Conservation (phyloP, 2,329 filamentous ascomycete genomes). For the Aspergillus eucalypticola region DNA sequence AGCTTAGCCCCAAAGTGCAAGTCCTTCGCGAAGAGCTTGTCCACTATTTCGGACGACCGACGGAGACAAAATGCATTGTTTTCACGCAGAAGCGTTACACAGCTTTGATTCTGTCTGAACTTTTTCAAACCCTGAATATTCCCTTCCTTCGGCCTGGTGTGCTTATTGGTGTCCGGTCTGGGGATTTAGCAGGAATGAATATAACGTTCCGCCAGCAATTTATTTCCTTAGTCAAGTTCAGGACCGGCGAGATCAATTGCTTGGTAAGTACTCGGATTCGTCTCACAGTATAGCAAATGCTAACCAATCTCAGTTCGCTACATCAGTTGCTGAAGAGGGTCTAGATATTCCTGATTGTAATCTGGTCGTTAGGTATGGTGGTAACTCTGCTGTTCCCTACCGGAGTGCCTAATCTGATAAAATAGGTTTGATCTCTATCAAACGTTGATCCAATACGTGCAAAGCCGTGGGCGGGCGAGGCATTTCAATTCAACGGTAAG, state of each 20-base stretch:
- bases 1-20: slow-evolving; percentile 72
- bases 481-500: slow-evolving; percentile 66
- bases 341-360: slow-evolving; percentile 68
- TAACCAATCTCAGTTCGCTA: slow-evolving; percentile 53
- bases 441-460: slow-evolving; percentile 92
- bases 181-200: slow-evolving; percentile 58
- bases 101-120: slow-evolving; percentile 68
- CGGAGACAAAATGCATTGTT: slow-evolving; percentile 73
- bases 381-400: background rate
- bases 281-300: background rate
- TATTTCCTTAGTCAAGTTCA: slow-evolving; percentile 66
- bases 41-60: slow-evolving; percentile 61
- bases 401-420: slow-evolving; percentile 11
- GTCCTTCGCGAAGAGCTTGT: slow-evolving; percentile 62
- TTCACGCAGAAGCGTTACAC: slow-evolving; percentile 81
- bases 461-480: slow-evolving; percentile 84
- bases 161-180: slow-evolving; percentile 62
- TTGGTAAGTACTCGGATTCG: slow-evolving; percentile 36
- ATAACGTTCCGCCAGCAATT: slow-evolving; percentile 75
- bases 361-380: slow-evolving; percentile 54
- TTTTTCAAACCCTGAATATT: slow-evolving; percentile 63
- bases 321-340: slow-evolving; percentile 66
- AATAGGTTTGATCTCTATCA: slow-evolving; percentile 78
- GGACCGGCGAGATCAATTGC: slow-evolving; percentile 60
- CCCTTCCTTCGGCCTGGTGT: slow-evolving; percentile 61